Evolutionary conservation across 2,329 filamentous ascomycete genomes (phyloP).

Genomic region (Mollisiaceae sp.): DNA sequence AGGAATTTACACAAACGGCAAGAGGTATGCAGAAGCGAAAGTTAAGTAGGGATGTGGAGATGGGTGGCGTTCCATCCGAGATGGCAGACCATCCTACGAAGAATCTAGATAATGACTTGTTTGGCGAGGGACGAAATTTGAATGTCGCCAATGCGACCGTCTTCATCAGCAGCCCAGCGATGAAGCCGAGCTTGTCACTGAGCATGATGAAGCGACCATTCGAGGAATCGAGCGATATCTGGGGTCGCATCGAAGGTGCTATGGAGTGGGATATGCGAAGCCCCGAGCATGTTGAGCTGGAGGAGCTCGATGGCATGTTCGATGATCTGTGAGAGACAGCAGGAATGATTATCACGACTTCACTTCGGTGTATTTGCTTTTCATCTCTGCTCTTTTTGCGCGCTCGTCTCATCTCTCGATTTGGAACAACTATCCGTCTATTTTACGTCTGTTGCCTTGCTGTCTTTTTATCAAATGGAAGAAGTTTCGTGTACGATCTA

Average conservation of each 20-base stretch:
- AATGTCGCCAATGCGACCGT: constrained; percentile 25
- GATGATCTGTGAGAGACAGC: constrained; percentile 57
- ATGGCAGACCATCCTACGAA: constrained; percentile 38
- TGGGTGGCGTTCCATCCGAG: constrained; percentile 52
- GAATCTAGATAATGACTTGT: constrained; percentile 39
- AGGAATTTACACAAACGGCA: constrained; percentile 95
- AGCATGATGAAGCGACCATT: constrained; percentile 53
- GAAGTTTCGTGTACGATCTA: constrained; percentile 19
- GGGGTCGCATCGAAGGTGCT: constrained; percentile 45
- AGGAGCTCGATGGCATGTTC: constrained; percentile 89
- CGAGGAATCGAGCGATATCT: constrained; percentile 43
- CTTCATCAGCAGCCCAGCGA: constrained; percentile 60
- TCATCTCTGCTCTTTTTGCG: constrained; percentile 17
- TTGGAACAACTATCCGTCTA: constrained; percentile 2
- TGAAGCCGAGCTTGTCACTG: constrained; percentile 50
- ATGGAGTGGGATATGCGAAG: constrained; percentile 69
- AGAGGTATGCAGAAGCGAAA: constrained; percentile 74
- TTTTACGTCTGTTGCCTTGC: constrained; percentile 14
- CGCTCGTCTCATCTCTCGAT: background rate
- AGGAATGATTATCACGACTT: constrained; percentile 11
- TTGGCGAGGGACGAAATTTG: constrained; percentile 43
- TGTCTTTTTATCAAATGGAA: constrained; percentile 11
- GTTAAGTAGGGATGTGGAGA: constrained; percentile 58
- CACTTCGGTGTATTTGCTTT: constrained; percentile 25
- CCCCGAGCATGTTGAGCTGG: constrained; percentile 88